A percentile compares a stretch with the other conserved stretches of the same genome.
These are phyloP conservation scores for Eustoma russellianum DNA, from an alignment of 257 asterid species.

Conservation along the genomic window DNA sequence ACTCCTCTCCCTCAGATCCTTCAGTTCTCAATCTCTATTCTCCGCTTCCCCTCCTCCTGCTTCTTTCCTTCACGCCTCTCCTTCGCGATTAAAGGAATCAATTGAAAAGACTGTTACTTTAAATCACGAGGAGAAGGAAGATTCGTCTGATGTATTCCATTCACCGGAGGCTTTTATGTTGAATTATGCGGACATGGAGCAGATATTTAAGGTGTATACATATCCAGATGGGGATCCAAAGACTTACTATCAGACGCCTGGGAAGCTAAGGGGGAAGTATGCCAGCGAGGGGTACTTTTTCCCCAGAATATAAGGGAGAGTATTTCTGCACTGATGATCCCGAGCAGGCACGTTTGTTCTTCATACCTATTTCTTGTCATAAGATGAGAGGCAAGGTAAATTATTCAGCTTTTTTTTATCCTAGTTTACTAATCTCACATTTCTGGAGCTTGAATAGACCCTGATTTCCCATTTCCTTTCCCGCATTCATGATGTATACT, in stretches of 20 bases:
- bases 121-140: conserved; percentile 16
- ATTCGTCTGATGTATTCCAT: conserved; percentile 49
- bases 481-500: background rate
- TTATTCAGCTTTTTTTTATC: background rate
- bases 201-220: conserved; percentile 76
- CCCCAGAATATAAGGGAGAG: conserved; percentile 91
- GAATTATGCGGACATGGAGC: conserved; percentile 68
- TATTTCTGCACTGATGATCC: conserved; percentile 71
- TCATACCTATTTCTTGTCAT: conserved; percentile 95
- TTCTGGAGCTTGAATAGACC: too few relatives aligned
- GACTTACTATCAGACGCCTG: conserved; percentile 87
- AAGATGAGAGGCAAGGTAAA: conserved; percentile 99
- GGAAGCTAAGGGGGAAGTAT: conserved; percentile 93
- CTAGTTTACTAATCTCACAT: background rate
- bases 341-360: conserved; percentile 77
- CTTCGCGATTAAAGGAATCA: background rate
- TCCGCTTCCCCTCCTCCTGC: conserved; percentile 22
- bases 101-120: conserved; percentile 12
- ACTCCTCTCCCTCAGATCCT: conserved; percentile 57
- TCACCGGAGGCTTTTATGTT: conserved; percentile 54
- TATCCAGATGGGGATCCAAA: conserved; percentile 94
- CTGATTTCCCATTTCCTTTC: background rate
- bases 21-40: conserved; percentile 39
- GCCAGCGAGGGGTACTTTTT: conserved; percentile 93
- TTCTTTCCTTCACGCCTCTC: conserved; percentile 12